Evolutionary conservation across 2,329 filamentous ascomycete genomes (phyloP).

Genomic region (Apiospora pterosperma): DNA sequence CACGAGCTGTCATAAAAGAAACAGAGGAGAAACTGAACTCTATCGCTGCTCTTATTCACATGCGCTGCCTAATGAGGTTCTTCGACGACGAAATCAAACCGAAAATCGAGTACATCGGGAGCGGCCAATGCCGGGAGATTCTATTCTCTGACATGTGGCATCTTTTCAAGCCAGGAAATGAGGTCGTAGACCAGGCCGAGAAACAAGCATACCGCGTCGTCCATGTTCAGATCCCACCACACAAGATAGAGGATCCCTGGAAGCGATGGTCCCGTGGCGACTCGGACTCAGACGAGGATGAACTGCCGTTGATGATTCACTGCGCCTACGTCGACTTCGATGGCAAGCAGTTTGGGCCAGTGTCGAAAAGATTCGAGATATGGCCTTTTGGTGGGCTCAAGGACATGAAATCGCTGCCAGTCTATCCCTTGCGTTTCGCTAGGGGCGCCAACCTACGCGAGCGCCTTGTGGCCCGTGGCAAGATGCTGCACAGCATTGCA

Average conservation of each 20-base stretch:
- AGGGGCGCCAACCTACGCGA: background rate
- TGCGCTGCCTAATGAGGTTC: conserved; percentile 5
- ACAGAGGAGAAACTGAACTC: background rate
- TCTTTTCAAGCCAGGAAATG: conserved; percentile 18
- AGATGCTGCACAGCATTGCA: conserved; percentile 9
- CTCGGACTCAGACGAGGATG: too few relatives aligned
- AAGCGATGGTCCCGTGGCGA: too few relatives aligned
- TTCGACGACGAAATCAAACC: conserved; percentile 8
- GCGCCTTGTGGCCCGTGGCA: conserved; percentile 3
- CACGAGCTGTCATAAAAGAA: background rate
- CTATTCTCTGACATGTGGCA: conserved; percentile 22
- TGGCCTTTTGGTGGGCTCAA: conserved; percentile 14
- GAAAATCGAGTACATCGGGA: conserved; percentile 8
- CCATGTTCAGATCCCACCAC: conserved; percentile 7
- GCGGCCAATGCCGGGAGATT: conserved; percentile 9
- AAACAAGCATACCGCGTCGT: conserved; percentile 21
- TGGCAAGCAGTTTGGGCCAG: conserved; percentile 19
- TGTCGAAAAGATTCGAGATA: conserved; percentile 12
- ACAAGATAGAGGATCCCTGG: background rate
- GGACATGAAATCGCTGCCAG: conserved; percentile 13
- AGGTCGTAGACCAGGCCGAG: conserved; percentile 12
- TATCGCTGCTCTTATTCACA: background rate
- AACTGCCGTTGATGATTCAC: background rate
- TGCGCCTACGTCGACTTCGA: conserved; percentile 23
- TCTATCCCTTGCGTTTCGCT: conserved; percentile 15